These are phyloP conservation scores for Chlamydomonas sp. DNA, from an alignment of 139 green algal genomes.

Conservation along the genomic window DNA sequence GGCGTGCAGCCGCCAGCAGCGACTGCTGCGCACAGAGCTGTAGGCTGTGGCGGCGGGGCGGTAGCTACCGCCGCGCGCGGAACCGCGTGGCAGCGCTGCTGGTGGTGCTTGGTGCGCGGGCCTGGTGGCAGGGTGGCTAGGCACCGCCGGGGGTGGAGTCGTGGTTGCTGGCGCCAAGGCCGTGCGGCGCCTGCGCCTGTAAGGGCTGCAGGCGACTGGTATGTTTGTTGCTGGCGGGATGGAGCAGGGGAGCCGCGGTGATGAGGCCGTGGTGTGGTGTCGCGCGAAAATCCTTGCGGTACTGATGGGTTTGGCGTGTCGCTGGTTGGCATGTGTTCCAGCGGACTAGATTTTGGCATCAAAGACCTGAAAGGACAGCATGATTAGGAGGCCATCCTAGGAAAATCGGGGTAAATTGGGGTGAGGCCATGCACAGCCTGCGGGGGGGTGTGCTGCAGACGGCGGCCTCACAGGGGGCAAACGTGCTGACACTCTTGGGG, in stretches of 20 bases:
- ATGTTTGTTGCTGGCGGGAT: not conserved
- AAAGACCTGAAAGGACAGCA: not conserved
- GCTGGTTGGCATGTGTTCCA: not conserved
- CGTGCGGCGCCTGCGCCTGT: not conserved
- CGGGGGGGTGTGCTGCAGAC: not conserved
- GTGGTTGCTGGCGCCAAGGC: not conserved
- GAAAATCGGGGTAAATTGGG: not conserved
- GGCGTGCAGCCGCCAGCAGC: no score
- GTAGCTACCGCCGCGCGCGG: no score
- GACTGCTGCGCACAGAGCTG: no score
- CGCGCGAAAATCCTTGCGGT: not conserved
- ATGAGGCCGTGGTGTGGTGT: not conserved
- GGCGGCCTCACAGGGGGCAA: not conserved
- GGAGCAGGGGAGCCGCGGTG: not conserved
- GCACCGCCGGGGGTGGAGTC: not conserved
- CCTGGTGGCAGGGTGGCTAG: not conserved
- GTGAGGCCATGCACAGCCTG: constrained; percentile 16
- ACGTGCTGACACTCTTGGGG: not conserved
- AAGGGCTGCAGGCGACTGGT: not conserved
- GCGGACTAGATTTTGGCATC: not conserved
- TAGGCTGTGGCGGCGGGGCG: no score
- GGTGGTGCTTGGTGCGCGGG: not conserved
- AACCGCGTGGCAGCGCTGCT: not conserved
- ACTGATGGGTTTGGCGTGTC: not conserved
- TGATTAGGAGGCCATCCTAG: not conserved